These are phyloP conservation scores for Dictyostelium capitatum DNA, from an alignment of 78 protist species.

Conservation along the genomic window DNA sequence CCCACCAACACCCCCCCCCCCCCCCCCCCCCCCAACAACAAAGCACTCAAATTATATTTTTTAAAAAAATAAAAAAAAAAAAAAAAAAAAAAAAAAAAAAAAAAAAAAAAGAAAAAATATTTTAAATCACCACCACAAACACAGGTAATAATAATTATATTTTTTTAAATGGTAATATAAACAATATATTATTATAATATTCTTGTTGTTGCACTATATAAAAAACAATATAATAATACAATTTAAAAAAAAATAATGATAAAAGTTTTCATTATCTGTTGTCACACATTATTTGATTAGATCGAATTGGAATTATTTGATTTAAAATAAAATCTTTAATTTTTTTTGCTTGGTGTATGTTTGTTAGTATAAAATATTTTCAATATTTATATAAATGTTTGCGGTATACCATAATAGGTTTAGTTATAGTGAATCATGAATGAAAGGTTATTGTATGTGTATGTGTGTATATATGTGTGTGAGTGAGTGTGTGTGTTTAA, in stretches of 20 bases:
- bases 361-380: neutral
- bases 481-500: neutral
- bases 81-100: too few species aligned
- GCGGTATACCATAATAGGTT: neutral
- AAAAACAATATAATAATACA: neutral
- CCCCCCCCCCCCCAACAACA: too few species aligned
- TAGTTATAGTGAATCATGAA: neutral
- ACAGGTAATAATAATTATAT: too few species aligned
- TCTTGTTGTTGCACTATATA: neutral
- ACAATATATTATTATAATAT: neutral
- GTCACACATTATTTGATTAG: slow-evolving; percentile 22
- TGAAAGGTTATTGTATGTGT: neutral
- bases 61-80: too few species aligned
- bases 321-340: neutral
- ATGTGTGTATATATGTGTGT: neutral
- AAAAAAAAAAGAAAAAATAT: too few species aligned
- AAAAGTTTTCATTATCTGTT: slow-evolving; percentile 4
- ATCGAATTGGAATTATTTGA: slow-evolving; percentile 20
- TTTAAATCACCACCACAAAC: too few species aligned
- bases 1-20: too few species aligned
- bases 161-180: too few species aligned
- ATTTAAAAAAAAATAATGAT: neutral
- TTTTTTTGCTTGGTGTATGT: neutral
- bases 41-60: too few species aligned
- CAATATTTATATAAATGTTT: neutral